A percentile compares a stretch with the other conserved stretches of the same genome.
These are phyloP conservation scores for Penstemon barbatus DNA, from an alignment of 257 asterid species.

Conservation along the genomic window DNA sequence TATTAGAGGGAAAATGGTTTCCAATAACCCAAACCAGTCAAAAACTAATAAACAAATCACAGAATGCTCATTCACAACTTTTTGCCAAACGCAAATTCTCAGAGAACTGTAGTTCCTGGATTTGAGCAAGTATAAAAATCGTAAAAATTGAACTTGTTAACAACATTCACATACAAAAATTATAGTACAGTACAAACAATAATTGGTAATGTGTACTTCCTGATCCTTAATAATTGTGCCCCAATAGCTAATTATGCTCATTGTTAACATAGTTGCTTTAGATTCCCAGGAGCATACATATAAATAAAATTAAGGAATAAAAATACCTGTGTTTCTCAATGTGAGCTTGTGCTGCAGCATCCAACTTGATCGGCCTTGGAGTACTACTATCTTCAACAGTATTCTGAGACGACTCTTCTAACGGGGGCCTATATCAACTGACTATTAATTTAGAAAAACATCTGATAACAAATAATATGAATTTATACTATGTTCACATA, in stretches of 20 bases:
- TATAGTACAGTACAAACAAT: background rate
- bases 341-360: slow-evolving; percentile 72
- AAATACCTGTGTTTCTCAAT: slow-evolving; percentile 83
- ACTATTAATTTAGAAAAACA: slow-evolving; percentile 26
- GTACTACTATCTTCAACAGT: slow-evolving; percentile 40
- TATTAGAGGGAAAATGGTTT: background rate
- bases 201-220: background rate
- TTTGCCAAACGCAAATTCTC: background rate
- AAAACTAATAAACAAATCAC: background rate
- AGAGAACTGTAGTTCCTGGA: background rate
- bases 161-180: background rate
- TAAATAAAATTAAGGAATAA: slow-evolving; percentile 12
- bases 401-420: slow-evolving; percentile 49
- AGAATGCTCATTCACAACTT: background rate
- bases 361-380: slow-evolving; percentile 65
- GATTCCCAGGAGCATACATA: background rate
- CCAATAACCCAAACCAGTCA: background rate
- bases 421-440: slow-evolving; percentile 49
- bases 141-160: background rate
- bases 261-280: too few relatives aligned
- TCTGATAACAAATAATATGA: background rate
- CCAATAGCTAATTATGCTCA: background rate
- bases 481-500: slow-evolving; percentile 30
- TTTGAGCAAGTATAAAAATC: background rate
- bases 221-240: background rate